Conservation (phyloP, 768 basidiomycete genomes). For the Agrocybe pediades region DNA sequence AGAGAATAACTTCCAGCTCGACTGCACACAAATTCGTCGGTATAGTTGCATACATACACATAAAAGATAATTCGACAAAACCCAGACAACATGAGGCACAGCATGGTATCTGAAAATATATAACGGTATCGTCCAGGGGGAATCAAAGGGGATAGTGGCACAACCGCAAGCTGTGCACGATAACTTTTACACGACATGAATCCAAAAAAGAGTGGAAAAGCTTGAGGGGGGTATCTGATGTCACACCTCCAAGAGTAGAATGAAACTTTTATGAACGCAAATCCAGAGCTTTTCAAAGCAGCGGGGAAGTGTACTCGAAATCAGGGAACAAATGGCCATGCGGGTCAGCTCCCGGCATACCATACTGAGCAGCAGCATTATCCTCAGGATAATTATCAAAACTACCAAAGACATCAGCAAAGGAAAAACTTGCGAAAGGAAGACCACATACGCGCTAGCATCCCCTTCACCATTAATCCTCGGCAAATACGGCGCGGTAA, state of each 20-base stretch:
- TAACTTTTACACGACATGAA: not conserved
- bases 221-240: too few species aligned
- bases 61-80: not conserved
- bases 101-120: not conserved
- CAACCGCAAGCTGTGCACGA: not conserved
- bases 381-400: slow-evolving; percentile 84
- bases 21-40: not conserved
- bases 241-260: too few species aligned
- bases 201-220: not conserved
- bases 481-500: slow-evolving; percentile 94
- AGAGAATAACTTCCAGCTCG: too few species aligned
- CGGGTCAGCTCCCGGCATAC: slow-evolving; percentile 54
- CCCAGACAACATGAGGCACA: not conserved
- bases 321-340: slow-evolving; percentile 75
- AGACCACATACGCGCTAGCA: slow-evolving; percentile 78
- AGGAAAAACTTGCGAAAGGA: not conserved
- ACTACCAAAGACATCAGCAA: slow-evolving; percentile 35
- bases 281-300: too few species aligned
- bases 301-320: slow-evolving; percentile 69
- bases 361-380: slow-evolving; percentile 61
- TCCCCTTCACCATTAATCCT: slow-evolving; percentile 92
- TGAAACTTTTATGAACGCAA: too few species aligned
- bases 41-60: slow-evolving; percentile 11
- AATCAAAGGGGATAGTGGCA: not conserved
- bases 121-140: not conserved